Conservation (phyloP, 1,284 basidiomycete genomes). For the Taiwanofungus camphoratus region DNA sequence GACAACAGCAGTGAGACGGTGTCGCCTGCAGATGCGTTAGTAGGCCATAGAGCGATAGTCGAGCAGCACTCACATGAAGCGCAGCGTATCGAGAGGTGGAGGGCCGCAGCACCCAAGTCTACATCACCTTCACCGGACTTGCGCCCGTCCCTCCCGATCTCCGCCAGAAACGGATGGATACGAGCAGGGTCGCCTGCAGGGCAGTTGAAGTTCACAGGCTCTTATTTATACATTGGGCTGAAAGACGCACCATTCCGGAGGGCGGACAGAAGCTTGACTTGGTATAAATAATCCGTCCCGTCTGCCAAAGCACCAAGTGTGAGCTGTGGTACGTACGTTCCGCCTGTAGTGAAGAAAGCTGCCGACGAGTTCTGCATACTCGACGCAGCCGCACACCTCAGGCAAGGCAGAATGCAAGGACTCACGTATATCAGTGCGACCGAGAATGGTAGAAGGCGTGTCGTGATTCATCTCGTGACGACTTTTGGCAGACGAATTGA, state of each 20-base stretch:
- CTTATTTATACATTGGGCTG: neutral
- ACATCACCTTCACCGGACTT: constrained; percentile 40
- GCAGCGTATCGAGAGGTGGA: constrained; percentile 85
- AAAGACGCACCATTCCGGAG: constrained; percentile 51
- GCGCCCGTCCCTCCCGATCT: constrained; percentile 61
- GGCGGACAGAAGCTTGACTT: constrained; percentile 77
- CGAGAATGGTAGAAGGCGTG: too few species aligned
- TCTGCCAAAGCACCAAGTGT: too few species aligned
- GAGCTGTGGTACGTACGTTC: too few species aligned
- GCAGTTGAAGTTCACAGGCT: neutral
- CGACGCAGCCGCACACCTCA: neutral
- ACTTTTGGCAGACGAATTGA: too few species aligned
- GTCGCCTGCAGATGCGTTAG: constrained; percentile 35
- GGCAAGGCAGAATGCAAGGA: too few species aligned
- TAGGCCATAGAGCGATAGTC: neutral
- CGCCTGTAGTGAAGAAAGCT: too few species aligned
- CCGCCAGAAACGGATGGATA: constrained; percentile 81
- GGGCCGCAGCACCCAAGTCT: constrained; percentile 66
- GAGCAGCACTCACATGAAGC: constrained; percentile 57
- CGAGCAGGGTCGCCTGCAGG: constrained; percentile 61
- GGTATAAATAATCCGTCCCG: constrained; percentile 61
- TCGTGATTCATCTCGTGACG: too few species aligned
- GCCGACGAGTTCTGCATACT: neutral
- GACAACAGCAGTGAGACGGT: constrained; percentile 67
- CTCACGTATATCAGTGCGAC: too few species aligned